Conservation (phyloP, 2,329 filamentous ascomycete species). For the Venturia pyrina region DNA sequence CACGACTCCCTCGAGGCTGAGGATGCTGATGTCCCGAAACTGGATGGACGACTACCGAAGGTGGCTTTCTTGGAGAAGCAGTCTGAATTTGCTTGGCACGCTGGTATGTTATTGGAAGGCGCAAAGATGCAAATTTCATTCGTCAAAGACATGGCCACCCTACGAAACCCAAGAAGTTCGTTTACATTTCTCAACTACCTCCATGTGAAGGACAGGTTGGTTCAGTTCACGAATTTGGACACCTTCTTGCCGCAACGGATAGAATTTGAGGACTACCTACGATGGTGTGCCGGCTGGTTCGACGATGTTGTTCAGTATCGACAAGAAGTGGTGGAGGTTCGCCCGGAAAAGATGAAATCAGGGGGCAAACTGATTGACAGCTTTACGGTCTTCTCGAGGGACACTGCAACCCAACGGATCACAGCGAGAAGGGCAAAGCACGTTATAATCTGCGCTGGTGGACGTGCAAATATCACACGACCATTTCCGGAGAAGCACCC, state of each 20-base stretch:
- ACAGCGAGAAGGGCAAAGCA: conserved; percentile 50
- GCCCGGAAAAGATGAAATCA: conserved; percentile 45
- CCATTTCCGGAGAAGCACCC: conserved; percentile 60
- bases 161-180: conserved; percentile 76
- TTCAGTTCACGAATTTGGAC: conserved; percentile 81
- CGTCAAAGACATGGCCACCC: conserved; percentile 86
- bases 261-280: conserved; percentile 93
- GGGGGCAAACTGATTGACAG: conserved; percentile 44
- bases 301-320: conserved; percentile 62
- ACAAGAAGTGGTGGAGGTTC: conserved; percentile 64
- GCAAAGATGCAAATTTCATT: conserved; percentile 98
- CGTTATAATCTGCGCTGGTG: conserved; percentile 60
- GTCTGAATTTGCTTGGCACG: conserved; percentile 76
- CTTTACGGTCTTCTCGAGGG: conserved; percentile 59
- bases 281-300: conserved; percentile 82
- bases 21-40: conserved; percentile 26
- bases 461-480: conserved; percentile 59
- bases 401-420: conserved; percentile 46
- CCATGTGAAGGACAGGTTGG: conserved; percentile 66
- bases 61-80: conserved; percentile 87
- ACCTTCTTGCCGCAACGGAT: conserved; percentile 79
- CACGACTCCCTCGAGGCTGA: conserved; percentile 61
- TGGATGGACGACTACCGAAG: conserved; percentile 44
- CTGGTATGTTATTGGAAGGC: conserved; percentile 87
- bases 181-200: conserved; percentile 97